Evolutionary conservation across 2,329 filamentous ascomycete genomes (phyloP).

Genomic region (Dothistroma pini): DNA sequence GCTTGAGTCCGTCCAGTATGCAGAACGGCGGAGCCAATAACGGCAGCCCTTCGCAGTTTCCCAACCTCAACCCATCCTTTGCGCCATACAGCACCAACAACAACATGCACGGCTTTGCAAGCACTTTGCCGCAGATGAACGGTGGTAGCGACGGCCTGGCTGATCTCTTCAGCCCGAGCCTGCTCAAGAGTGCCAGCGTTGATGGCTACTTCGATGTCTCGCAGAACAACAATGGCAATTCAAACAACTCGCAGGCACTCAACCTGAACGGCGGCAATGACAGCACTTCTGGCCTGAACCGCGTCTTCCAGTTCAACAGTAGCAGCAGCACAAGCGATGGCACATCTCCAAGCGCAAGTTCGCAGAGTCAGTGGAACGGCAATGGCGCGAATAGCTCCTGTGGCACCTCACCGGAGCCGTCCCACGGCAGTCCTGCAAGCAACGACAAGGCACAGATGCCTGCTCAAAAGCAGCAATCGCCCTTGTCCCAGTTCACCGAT

Average conservation of each 20-base stretch:
- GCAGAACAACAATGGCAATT: constrained; percentile 18
- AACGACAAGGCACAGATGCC: constrained; percentile 50
- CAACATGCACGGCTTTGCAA: constrained; percentile 35
- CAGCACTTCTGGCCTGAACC: constrained; percentile 42
- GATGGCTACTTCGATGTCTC: constrained; percentile 30
- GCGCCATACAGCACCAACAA: constrained; percentile 33
- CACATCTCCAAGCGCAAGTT: constrained; percentile 51
- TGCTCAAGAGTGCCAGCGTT: constrained; percentile 45
- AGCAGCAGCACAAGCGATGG: constrained; percentile 44
- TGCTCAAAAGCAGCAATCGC: constrained; percentile 30
- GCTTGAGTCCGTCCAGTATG: constrained; percentile 35
- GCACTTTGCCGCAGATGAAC: constrained; percentile 36
- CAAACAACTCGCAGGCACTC: constrained; percentile 16
- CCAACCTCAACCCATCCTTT: constrained; percentile 21
- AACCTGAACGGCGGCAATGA: constrained; percentile 39
- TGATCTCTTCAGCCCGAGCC: constrained; percentile 58
- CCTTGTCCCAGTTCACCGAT: constrained; percentile 10
- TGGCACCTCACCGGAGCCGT: constrained; percentile 74
- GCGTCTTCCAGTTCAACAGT: constrained; percentile 52
- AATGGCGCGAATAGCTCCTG: constrained; percentile 62
- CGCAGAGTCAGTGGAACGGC: constrained; percentile 48
- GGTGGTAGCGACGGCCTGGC: constrained; percentile 41
- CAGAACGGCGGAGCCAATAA: constrained; percentile 23
- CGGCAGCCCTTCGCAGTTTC: constrained; percentile 19
- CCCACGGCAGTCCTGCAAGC: constrained; percentile 62